Conservation (phyloP, 2,329 filamentous ascomycete genomes). For the Nothophaeocryptopus gaeumannii region DNA sequence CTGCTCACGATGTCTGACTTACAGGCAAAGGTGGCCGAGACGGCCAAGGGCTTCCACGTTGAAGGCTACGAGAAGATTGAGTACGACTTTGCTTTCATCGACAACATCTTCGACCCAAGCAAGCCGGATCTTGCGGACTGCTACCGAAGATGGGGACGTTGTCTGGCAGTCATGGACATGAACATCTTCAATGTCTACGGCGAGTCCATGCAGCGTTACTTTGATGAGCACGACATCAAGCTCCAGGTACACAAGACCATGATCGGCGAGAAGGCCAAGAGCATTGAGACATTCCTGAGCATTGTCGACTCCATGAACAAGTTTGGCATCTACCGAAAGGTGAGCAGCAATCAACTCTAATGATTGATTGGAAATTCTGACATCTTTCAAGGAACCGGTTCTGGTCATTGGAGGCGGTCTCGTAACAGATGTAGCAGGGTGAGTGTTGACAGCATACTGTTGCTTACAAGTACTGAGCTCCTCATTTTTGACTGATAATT, state of each 20-base stretch:
- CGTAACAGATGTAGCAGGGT: constrained; percentile 73
- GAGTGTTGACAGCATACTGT: constrained; percentile 33
- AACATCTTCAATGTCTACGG: constrained; percentile 71
- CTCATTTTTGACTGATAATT: constrained; percentile 22
- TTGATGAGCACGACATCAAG: constrained; percentile 60
- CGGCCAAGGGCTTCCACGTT: constrained; percentile 64
- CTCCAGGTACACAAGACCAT: constrained; percentile 69
- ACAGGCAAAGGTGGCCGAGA: constrained; percentile 64
- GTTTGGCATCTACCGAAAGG: constrained; percentile 59
- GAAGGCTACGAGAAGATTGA: constrained; percentile 74
- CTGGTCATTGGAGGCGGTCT: constrained; percentile 66
- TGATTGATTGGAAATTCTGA: constrained; percentile 7
- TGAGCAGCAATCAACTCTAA: constrained; percentile 39
- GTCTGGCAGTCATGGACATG: constrained; percentile 66
- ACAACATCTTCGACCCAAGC: constrained; percentile 61
- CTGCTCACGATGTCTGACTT: constrained; percentile 62
- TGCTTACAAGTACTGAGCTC: constrained; percentile 14
- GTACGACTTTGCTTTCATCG: constrained; percentile 71
- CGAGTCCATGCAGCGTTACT: constrained; percentile 63
- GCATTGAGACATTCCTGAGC: constrained; percentile 64
- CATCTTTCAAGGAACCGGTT: constrained; percentile 55
- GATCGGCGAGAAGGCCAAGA: constrained; percentile 74
- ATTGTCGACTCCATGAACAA: constrained; percentile 73
- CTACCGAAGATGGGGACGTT: constrained; percentile 64
- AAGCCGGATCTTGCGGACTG: constrained; percentile 63